Conservation (phyloP, 768 basidiomycete species). For the Hydnum rufescens region DNA sequence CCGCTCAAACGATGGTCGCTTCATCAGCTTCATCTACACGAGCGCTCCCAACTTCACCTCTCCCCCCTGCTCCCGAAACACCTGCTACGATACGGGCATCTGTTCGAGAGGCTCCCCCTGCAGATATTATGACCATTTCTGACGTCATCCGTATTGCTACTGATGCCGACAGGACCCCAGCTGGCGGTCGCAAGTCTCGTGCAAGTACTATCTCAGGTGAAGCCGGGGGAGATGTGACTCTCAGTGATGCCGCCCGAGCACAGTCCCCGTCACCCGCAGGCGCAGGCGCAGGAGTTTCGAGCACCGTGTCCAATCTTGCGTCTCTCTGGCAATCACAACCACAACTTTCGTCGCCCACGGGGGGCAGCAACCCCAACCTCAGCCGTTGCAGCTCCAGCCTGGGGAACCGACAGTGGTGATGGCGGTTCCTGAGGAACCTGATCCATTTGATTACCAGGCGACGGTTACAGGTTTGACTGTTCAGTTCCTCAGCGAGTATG, state of each 20-base stretch:
- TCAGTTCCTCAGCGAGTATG: constrained; percentile 89
- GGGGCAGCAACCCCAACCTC: background rate
- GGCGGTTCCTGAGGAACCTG: constrained; percentile 18
- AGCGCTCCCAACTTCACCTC: constrained; percentile 29
- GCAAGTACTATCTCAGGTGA: background rate
- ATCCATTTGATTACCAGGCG: constrained; percentile 77
- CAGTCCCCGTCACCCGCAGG: background rate
- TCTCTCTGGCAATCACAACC: constrained; percentile 24
- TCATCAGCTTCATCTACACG: background rate
- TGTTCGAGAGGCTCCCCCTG: too few species aligned
- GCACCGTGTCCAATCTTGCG: background rate
- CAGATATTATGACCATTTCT: too few species aligned
- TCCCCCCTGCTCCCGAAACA: constrained; percentile 17
- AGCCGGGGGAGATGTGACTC: background rate
- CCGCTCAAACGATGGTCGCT: constrained; percentile 12
- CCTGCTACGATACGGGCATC: too few species aligned
- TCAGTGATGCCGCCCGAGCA: background rate
- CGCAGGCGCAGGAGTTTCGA: too few species aligned
- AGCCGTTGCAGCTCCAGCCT: background rate
- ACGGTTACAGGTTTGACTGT: constrained; percentile 86
- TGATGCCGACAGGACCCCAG: too few species aligned
- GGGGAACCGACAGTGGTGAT: background rate
- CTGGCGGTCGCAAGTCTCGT: background rate
- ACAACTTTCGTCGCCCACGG: constrained; percentile 2
- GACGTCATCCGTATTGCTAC: too few species aligned